Percentiles rank a stretch among this genome's conserved stretches.
These are phyloP conservation scores for Sanghuangporus sanghuang DNA, from an alignment of 1,284 basidiomycete species.

Conservation along the genomic window DNA sequence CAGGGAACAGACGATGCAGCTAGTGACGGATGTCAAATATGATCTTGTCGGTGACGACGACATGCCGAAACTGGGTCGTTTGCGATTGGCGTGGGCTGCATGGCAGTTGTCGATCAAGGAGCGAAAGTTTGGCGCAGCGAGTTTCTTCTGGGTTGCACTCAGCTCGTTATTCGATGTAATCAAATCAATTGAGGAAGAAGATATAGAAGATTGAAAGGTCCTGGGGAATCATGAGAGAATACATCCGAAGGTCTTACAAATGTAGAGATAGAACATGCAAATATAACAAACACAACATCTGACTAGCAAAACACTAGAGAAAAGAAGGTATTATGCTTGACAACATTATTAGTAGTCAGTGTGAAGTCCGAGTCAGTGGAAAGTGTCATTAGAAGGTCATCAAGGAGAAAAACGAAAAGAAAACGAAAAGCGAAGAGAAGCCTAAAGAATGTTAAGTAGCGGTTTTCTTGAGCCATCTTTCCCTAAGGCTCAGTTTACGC, in stretches of 20 bases:
- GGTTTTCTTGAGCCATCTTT: conserved; percentile 11
- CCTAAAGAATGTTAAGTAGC: background rate
- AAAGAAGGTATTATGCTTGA: background rate
- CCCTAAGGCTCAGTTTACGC: conserved; percentile 10
- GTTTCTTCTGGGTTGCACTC: conserved; percentile 10
- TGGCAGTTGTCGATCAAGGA: background rate
- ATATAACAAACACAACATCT: background rate
- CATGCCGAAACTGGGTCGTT: background rate
- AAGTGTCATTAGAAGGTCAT: background rate
- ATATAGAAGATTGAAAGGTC: background rate
- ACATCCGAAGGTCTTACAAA: background rate
- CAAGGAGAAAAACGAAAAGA: background rate
- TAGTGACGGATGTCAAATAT: conserved; percentile 16
- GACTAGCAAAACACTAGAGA: background rate
- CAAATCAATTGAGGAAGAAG: conserved; percentile 5
- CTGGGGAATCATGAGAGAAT: background rate
- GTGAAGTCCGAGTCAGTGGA: background rate
- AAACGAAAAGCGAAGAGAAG: background rate
- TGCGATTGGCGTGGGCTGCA: conserved; percentile 5
- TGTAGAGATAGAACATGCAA: background rate
- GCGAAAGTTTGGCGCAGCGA: conserved; percentile 8
- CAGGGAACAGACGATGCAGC: conserved; percentile 21
- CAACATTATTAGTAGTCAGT: background rate
- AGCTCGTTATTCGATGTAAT: conserved; percentile 7
- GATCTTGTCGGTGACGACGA: conserved; percentile 5